Percentiles rank a stretch among this genome's conserved stretches.
These are phyloP conservation scores for Fomitopsis palustris DNA, from an alignment of 1,284 basidiomycete species.

Conservation along the genomic window DNA sequence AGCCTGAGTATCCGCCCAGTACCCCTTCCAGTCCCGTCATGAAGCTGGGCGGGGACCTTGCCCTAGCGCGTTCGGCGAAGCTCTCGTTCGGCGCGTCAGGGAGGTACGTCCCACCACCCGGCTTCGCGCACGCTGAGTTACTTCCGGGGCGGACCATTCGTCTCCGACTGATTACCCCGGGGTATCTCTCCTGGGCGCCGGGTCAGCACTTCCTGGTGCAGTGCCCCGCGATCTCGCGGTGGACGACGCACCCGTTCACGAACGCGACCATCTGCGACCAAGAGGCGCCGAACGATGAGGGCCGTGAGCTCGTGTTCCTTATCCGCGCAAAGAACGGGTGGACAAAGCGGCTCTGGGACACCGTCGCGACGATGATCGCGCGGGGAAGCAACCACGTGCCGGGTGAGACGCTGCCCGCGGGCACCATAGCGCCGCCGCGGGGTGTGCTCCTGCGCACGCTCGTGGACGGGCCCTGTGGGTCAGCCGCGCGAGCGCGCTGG, in stretches of 20 bases:
- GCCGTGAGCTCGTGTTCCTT: conserved; percentile 67
- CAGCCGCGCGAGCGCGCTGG: conserved; percentile 65
- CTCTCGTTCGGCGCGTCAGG: conserved; percentile 10
- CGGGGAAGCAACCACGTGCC: conserved; percentile 27
- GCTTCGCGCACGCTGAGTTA: conserved; percentile 75
- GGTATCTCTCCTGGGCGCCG: conserved; percentile 66
- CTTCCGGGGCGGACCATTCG: conserved; percentile 78
- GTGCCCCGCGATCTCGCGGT: conserved; percentile 64
- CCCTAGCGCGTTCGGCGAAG: conserved; percentile 8
- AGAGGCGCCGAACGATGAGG: conserved; percentile 38
- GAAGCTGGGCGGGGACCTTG: background rate
- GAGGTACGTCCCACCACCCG: conserved; percentile 51
- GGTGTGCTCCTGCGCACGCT: conserved; percentile 64
- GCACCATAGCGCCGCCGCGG: conserved; percentile 31
- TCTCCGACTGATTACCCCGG: conserved; percentile 63
- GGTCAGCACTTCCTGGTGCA: conserved; percentile 80
- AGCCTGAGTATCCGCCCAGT: background rate
- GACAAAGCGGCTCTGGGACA: conserved; percentile 72
- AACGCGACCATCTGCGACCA: conserved; percentile 67
- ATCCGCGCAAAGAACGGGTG: conserved; percentile 77
- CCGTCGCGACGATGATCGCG: conserved; percentile 35
- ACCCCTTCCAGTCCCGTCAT: background rate
- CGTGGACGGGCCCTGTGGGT: conserved; percentile 82
- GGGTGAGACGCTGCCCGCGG: conserved; percentile 32
- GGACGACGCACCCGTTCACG: conserved; percentile 83